These are phyloP conservation scores for Caryocar brasiliense DNA, from an alignment of 441 rosid genomes.

Conservation along the genomic window DNA sequence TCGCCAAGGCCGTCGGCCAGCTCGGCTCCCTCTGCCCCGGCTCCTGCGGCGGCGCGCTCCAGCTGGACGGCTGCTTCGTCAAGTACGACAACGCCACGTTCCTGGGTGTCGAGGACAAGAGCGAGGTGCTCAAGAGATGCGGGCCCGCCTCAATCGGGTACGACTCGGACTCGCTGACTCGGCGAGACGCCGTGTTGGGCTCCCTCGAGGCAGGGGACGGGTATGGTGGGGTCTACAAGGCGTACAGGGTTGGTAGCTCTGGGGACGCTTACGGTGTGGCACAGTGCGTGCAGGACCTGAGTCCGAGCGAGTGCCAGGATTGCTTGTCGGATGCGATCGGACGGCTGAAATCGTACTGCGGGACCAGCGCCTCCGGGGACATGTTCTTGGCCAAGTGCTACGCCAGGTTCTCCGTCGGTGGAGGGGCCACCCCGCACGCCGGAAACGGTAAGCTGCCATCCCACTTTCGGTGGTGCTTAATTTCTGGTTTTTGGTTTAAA, in stretches of 20 bases:
- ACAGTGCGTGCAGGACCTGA: slow-evolving; percentile 46
- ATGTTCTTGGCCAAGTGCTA: slow-evolving; percentile 56
- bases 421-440: slow-evolving; percentile 39
- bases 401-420: slow-evolving; percentile 36
- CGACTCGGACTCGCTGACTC: slow-evolving; percentile 24
- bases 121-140: slow-evolving; percentile 35
- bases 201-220: slow-evolving; percentile 28
- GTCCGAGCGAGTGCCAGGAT: slow-evolving; percentile 49
- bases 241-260: slow-evolving; percentile 28
- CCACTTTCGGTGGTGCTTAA: slow-evolving; percentile 13
- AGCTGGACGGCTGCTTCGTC: slow-evolving; percentile 42
- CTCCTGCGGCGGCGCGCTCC: slow-evolving; percentile 33
- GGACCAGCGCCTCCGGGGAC: slow-evolving; percentile 33
- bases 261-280: slow-evolving; percentile 35
- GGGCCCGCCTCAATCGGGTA: slow-evolving; percentile 24
- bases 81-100: slow-evolving; percentile 45
- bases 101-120: slow-evolving; percentile 51
- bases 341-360: slow-evolving; percentile 42
- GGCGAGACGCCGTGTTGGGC: slow-evolving; percentile 29
- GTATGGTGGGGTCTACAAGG: slow-evolving; percentile 28
- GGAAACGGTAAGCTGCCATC: slow-evolving; percentile 35
- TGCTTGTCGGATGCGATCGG: slow-evolving; percentile 55
- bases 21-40: slow-evolving; percentile 39
- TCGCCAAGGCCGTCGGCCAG: slow-evolving; percentile 38
- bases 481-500: slow-evolving; percentile 6